Evolutionary conservation across 2,329 filamentous ascomycete genomes (phyloP), one percentile per base, ranked within the genome.

Genomic region (Byssothecium circinans): DNA sequence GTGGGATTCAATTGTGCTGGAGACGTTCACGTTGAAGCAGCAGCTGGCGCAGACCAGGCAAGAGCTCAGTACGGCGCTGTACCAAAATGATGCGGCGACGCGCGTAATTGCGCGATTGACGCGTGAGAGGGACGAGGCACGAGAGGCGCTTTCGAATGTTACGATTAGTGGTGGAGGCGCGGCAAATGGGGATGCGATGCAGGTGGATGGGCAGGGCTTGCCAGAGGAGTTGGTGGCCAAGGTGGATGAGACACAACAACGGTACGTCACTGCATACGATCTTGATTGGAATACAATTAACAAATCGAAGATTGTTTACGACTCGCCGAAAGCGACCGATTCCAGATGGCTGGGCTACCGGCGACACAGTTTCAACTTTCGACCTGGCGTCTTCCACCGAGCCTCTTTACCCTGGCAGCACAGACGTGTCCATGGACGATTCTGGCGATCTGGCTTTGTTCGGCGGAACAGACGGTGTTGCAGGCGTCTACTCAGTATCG

Each of bases 21-120:
- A 99, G 75, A 89, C 90, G 41, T 96, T 91, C 71, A 94, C 89
- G 58, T 77, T 97, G 50, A 87, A 89, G 74, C 89, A 96, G 71
- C 90, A 96, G 68, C 79, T 99, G 53, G 81, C 87, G 42, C 89
- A 95, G 69, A 95, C 91, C 34, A 81, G 92, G 57, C 91, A 96
- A 74, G 94, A 99, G 76, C 83, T 99, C 47, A 90, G 90, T 47
- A 94, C 90, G 1, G 89, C 94, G 0, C 80, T 99, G 19, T 99
- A 99, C 74, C 92, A 97, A 74, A 89, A 97, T 62, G 94, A 99
- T 78, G 92, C 94, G 2, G 94, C 94, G n/a, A 86, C 95, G 41
- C 82, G 94, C 54, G 94, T 99, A 40, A 96, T 99, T 73, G 91
- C 91, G 56, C 84, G 92, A 39, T 70, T 99, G 69, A 88, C 88